phyloP scores from a whole-genome alignment of 306 rosid species.

The Trichosanthes cucumerina region DNA sequence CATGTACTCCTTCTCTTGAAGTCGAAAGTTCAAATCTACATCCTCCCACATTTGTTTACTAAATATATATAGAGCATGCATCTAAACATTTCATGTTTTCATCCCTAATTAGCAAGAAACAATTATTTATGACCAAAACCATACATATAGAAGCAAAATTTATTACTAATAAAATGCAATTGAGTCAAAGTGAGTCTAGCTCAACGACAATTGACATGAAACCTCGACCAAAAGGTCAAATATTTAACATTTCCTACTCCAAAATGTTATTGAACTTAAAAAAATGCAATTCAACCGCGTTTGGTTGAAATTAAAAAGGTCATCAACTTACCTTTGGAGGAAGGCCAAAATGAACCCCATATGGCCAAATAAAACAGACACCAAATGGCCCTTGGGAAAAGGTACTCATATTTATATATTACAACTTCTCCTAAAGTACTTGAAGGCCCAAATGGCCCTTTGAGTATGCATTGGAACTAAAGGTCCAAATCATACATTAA shows the following conservation, averaged over 20 bases:
- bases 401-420: not conserved
- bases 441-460: not conserved
- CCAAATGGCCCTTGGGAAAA: not conserved
- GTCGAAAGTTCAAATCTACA: too few species aligned
- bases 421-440: not conserved
- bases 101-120: not conserved
- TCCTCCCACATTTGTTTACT: too few species aligned
- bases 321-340: not conserved
- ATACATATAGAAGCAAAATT: not conserved
- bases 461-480: not conserved
- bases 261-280: too few species aligned
- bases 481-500: not conserved
- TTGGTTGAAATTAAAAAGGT: not conserved
- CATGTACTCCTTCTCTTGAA: too few species aligned
- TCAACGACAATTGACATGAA: too few species aligned
- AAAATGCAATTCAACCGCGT: not conserved
- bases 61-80: too few species aligned
- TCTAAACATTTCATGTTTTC: not conserved
- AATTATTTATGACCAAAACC: not conserved
- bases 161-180: not conserved
- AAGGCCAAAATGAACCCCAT: not conserved
- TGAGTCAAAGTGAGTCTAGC: too few species aligned
- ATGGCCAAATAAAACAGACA: not conserved
- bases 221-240: too few species aligned
- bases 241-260: too few species aligned